Evolutionary conservation across 1,284 basidiomycete genomes (phyloP).

Genomic region (Rhodofomes roseus): DNA sequence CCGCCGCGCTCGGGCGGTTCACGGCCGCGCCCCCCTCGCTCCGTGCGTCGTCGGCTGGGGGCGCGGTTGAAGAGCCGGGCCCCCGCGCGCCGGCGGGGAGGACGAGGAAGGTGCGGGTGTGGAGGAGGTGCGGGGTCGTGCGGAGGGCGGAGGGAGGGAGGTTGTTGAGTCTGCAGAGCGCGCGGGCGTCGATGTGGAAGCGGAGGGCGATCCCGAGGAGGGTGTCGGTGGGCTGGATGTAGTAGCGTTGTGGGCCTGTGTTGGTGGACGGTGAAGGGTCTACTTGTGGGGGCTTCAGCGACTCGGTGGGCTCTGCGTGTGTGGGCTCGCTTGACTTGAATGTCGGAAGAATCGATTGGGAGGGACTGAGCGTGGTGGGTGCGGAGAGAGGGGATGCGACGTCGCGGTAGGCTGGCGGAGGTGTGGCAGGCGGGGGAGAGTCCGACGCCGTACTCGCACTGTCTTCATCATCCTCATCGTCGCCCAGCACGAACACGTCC

Average conservation of each 20-base stretch:
- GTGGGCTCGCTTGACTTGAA: too few species aligned
- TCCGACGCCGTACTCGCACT: background rate
- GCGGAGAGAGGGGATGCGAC: background rate
- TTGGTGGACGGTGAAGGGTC: background rate
- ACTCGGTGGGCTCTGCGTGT: background rate
- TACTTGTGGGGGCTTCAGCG: background rate
- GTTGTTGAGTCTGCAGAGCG: conserved; percentile 61
- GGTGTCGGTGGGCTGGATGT: conserved; percentile 59
- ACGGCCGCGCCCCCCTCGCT: conserved; percentile 2
- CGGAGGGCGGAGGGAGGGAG: conserved; percentile 61
- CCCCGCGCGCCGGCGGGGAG: conserved; percentile 40
- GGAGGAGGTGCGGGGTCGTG: conserved; percentile 70
- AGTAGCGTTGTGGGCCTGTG: conserved; percentile 36
- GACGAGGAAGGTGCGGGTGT: conserved; percentile 57
- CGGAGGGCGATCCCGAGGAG: conserved; percentile 63
- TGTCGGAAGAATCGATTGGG: too few species aligned
- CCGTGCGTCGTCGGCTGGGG: conserved; percentile 2
- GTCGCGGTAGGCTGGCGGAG: conserved; percentile 8
- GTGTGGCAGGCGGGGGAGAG: conserved; percentile 5
- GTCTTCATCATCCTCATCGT: conserved; percentile 46
- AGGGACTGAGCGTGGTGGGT: background rate
- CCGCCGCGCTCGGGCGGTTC: conserved; percentile 25
- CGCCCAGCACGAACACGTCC: conserved; percentile 61
- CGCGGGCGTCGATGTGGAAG: conserved; percentile 51
- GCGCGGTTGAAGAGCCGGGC: conserved; percentile 6